Evolutionary conservation across 352 stramenopile species (phyloP).

Genomic region (Globisporangium recalcitrans): DNA sequence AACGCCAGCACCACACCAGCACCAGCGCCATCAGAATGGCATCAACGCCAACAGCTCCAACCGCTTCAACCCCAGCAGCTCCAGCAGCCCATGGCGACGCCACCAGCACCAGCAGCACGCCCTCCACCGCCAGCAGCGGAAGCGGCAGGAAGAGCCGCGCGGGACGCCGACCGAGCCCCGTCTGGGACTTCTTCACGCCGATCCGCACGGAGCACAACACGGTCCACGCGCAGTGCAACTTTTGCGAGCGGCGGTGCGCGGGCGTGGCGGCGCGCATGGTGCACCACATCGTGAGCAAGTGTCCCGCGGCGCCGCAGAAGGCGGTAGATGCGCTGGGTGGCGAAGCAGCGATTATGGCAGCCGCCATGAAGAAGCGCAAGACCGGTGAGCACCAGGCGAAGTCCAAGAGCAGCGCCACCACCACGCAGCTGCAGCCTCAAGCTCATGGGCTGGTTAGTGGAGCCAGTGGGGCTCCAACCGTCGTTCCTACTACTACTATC

Average conservation of each 20-base stretch:
- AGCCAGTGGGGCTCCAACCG: neutral
- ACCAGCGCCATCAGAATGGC: too few species aligned
- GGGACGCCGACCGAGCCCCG: constrained; percentile 34
- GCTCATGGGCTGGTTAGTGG: neutral
- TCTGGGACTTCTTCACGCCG: constrained; percentile 49
- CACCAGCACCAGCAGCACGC: neutral
- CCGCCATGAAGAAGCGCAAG: constrained; percentile 14
- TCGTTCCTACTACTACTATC: neutral
- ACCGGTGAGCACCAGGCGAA: neutral
- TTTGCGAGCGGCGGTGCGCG: constrained; percentile 37
- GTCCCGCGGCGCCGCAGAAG: constrained; percentile 23
- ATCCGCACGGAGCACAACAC: constrained; percentile 39
- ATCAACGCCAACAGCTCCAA: neutral
- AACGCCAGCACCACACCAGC: too few species aligned
- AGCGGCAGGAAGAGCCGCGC: constrained; percentile 7
- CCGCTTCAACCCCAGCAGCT: neutral
- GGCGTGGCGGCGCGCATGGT: constrained; percentile 48
- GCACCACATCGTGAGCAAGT: constrained; percentile 43
- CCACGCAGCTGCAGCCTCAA: neutral
- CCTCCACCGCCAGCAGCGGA: neutral
- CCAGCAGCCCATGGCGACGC: neutral
- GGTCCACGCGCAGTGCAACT: constrained; percentile 44
- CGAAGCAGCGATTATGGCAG: neutral
- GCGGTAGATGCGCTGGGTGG: constrained; percentile 23
- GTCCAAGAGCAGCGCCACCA: neutral